A percentile compares a stretch with the other conserved stretches of the same genome.
Conservation (phyloP, 768 basidiomycete genomes). For the Mycena leptocephala region DNA sequence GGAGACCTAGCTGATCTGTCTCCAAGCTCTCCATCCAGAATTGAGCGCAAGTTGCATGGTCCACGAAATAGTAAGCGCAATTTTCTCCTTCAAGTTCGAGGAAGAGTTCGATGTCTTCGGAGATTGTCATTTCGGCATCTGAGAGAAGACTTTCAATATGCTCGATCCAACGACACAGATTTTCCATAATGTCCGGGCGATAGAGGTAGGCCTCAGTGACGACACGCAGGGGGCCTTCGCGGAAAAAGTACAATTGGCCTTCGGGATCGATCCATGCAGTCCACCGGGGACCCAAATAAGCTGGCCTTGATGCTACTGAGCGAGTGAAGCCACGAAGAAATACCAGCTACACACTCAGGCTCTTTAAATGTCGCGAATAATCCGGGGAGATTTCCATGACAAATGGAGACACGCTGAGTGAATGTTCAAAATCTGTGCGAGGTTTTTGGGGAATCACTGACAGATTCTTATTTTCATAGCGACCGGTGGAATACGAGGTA, state of each 20-base stretch:
- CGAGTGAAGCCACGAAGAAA: neutral
- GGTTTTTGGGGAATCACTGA: neutral
- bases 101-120: constrained; percentile 66
- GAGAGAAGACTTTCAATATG: constrained; percentile 49
- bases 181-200: constrained; percentile 47
- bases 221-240: constrained; percentile 51
- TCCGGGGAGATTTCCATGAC: constrained; percentile 15
- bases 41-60: too few species aligned
- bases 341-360: constrained; percentile 14
- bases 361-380: constrained; percentile 10
- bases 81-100: constrained; percentile 63
- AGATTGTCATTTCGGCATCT: constrained; percentile 49
- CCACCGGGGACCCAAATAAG: constrained; percentile 64
- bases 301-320: constrained; percentile 3
- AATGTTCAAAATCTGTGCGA: neutral
- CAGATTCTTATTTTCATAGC: constrained; percentile 21
- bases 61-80: too few species aligned
- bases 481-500: neutral
- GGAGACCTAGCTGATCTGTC: constrained; percentile 61
- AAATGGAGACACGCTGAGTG: constrained; percentile 9
- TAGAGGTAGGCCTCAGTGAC: constrained; percentile 73
- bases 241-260: constrained; percentile 71
- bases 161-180: constrained; percentile 55
- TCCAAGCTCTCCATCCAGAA: constrained; percentile 66
- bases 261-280: constrained; percentile 66